A percentile compares a stretch with the other conserved stretches of the same genome.
phyloP scores from a whole-genome alignment of 192 early-diverging fungal species.

The Coemansia sp. region DNA sequence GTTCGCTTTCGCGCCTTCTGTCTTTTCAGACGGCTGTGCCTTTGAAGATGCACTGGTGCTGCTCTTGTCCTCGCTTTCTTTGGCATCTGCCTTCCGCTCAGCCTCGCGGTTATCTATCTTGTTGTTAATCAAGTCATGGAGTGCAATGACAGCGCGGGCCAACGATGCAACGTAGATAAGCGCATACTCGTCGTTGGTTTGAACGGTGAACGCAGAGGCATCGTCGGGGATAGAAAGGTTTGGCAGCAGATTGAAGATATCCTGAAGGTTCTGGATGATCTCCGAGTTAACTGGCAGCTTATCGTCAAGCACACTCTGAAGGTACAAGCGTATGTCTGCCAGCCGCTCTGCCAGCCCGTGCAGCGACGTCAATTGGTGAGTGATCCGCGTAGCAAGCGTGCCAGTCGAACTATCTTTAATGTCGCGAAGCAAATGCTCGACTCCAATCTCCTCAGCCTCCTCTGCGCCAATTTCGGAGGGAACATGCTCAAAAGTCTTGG shows the following conservation, averaged over 20 bases:
- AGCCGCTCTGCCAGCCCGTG: conserved; percentile 84
- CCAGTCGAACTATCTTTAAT: conserved; percentile 98
- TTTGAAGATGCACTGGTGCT: conserved; percentile 6
- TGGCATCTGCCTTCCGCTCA: conserved; percentile 38
- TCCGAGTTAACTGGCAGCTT: conserved; percentile 92
- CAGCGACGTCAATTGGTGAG: conserved; percentile 88
- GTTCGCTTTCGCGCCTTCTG: neutral
- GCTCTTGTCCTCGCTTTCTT: conserved; percentile 34
- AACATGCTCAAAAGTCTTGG: conserved; percentile 96
- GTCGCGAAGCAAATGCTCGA: conserved; percentile 96
- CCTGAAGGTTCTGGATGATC: conserved; percentile 97
- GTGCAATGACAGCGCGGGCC: conserved; percentile 92
- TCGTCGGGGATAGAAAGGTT: conserved; percentile 81
- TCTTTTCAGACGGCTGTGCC: conserved; percentile 1
- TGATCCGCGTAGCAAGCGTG: conserved; percentile 90
- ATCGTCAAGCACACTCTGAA: conserved; percentile 84
- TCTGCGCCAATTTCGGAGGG: conserved; percentile 96
- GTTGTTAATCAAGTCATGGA: conserved; percentile 97
- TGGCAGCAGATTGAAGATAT: conserved; percentile 97
- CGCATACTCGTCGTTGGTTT: conserved; percentile 95
- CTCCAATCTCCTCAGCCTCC: conserved; percentile 99
- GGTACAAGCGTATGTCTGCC: conserved; percentile 83
- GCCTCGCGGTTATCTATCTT: conserved; percentile 82
- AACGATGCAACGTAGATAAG: conserved; percentile 91
- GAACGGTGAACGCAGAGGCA: conserved; percentile 81